Evolutionary conservation across 2,329 filamentous ascomycete genomes (phyloP).

Genomic region (Aurifilum marmelostoma): DNA sequence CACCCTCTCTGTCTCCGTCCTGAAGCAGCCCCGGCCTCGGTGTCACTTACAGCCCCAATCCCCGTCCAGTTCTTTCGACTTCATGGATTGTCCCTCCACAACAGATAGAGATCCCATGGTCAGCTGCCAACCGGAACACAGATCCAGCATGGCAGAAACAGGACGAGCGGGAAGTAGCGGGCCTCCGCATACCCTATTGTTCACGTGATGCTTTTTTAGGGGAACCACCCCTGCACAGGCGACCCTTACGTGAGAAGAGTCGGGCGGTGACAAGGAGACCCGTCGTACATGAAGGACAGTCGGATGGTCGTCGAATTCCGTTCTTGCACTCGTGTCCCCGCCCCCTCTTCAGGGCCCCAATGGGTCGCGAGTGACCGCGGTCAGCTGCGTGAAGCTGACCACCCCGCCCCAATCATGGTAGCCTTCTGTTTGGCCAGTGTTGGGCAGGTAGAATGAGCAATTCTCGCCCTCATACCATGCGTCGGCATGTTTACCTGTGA

Average conservation of each 20-base stretch:
- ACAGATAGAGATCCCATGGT: conserved; percentile 8
- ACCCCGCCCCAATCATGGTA: background rate
- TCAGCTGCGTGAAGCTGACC: conserved; percentile 6
- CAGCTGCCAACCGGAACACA: conserved; percentile 29
- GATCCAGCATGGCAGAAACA: conserved; percentile 24
- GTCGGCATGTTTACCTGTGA: background rate
- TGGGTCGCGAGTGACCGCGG: background rate
- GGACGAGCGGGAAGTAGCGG: conserved; percentile 25
- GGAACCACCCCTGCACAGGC: conserved; percentile 24
- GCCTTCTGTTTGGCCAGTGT: background rate
- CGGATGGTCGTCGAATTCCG: background rate
- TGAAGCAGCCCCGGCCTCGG: background rate
- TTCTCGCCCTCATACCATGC: background rate
- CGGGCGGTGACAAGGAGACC: conserved; percentile 6
- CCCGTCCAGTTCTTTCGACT: background rate
- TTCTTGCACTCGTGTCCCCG: conserved; percentile 9
- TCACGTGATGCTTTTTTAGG: conserved; percentile 25
- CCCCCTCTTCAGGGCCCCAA: conserved; percentile 1
- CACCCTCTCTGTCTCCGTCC: background rate
- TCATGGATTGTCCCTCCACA: conserved; percentile 28
- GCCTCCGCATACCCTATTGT: conserved; percentile 22
- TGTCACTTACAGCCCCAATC: conserved; percentile 14
- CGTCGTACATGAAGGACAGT: conserved; percentile 9
- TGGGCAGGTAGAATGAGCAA: background rate
- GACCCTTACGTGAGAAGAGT: conserved; percentile 13